Base-by-base conservation (phyloP, 768 basidiomycete species). In the Leucocoprinus leucothites region DNA sequence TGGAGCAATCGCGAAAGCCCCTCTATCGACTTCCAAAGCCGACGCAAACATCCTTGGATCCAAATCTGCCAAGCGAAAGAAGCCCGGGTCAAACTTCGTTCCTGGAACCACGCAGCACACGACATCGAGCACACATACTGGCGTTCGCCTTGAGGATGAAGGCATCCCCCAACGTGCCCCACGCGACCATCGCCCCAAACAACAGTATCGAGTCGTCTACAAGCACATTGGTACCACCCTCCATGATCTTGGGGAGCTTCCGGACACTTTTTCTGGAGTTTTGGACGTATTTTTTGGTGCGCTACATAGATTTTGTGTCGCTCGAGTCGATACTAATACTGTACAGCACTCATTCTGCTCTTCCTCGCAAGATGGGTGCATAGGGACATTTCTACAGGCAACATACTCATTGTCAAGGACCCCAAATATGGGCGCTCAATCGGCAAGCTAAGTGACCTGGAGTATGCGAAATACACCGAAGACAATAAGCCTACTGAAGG, bases 191-290 rank as follows among this genome's bases (percentile, higher is more conserved):
- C 24, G 0, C 16, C 13, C 16, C 14, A 46, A 31, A 11, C 45
- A 36, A 28, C 44, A 54, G 9, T 35, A 47, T 21, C 38, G 34
- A 8, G 9, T 46, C 9, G 24, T 54, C 7, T 54, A 54, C n/a
- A n/a, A 1, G 1, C 7, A 48, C 14, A 25, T 42, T 42, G 54
- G 54, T 16, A 14, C 24, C 38, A 41, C 57, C 36, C 48, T 49
- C 24, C 38, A 73, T 59, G 68, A 74, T 51, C 69, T 68, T 9
- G 60, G 67, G 13, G 68, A 71, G 48, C 16, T 22, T 8, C 28
- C 16, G 14, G 31, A 38, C n/a, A 26, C 38, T 14, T 16, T 48
- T 42, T 21, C 26, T 28, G 16, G 19, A 25, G 24, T 35, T 3
- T 53, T 42, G 31, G 45, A 19, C 5, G 25, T 50, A 21, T 36